A percentile compares a stretch with the other conserved stretches of the same genome.
Evolutionary conservation across 345 rosid species (phyloP).

Genomic region (Linum lewisii): DNA sequence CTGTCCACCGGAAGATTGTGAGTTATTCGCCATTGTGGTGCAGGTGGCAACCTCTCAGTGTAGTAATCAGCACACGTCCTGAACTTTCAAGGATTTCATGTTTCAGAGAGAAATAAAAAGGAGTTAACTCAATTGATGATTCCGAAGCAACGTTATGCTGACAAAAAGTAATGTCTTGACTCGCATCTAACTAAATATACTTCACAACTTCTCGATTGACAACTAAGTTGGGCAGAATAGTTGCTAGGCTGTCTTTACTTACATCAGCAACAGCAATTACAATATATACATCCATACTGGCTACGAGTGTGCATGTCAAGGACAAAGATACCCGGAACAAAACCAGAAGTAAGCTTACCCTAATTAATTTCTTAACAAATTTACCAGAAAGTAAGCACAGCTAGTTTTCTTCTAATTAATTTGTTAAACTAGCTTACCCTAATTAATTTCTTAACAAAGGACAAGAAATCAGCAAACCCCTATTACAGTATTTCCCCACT

Average conservation of each 20-base stretch:
- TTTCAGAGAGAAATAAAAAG: background rate
- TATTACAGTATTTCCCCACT: no score
- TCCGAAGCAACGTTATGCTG: background rate
- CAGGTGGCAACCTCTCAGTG: background rate
- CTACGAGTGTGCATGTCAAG: background rate
- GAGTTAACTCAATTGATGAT: background rate
- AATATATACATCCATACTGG: background rate
- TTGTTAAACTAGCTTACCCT: no score
- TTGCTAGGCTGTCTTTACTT: background rate
- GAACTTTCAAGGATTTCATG: background rate
- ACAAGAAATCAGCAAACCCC: no score
- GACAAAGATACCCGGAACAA: background rate
- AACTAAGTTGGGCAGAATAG: background rate
- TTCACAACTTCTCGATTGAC: background rate
- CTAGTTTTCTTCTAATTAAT: no score
- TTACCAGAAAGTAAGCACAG: no score
- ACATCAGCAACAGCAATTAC: background rate
- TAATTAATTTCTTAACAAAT: no score
- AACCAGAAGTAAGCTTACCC: background rate
- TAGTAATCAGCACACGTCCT: background rate
- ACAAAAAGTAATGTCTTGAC: background rate
- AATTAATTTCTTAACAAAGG: no score
- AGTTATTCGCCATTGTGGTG: background rate
- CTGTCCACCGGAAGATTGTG: conserved; percentile 1
- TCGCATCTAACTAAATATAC: no score